These are phyloP conservation scores for Arabidopsis lyrata DNA, from an alignment of 441 rosid genomes.

Conservation along the genomic window DNA sequence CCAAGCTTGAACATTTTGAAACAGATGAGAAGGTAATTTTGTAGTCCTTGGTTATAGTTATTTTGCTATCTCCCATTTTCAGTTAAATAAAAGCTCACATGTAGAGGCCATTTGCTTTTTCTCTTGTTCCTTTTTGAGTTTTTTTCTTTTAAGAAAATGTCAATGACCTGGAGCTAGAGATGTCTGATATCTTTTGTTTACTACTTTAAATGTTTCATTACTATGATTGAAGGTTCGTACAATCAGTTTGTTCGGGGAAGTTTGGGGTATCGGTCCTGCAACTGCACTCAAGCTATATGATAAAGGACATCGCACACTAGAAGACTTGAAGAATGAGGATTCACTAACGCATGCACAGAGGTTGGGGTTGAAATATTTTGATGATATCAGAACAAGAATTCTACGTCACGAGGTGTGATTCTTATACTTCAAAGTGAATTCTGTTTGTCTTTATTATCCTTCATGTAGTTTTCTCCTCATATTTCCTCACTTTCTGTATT, in stretches of 20 bases:
- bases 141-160: not conserved
- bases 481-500: constrained; percentile 21
- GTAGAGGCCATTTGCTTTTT: constrained; percentile 10
- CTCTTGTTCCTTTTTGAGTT: not conserved
- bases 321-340: constrained; percentile 80
- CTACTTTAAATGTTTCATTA: constrained; percentile 25
- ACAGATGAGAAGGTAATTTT: constrained; percentile 84
- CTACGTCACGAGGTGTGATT: constrained; percentile 81
- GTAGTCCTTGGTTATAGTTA: constrained; percentile 12
- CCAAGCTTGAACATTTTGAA: constrained; percentile 96
- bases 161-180: constrained; percentile 14
- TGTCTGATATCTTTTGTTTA: constrained; percentile 6
- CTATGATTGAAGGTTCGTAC: constrained; percentile 70
- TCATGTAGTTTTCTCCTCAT: not conserved
- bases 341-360: constrained; percentile 83
- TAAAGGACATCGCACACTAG: constrained; percentile 82
- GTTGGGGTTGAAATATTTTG: constrained; percentile 87
- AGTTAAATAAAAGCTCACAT: not conserved
- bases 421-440: constrained; percentile 34
- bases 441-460: constrained; percentile 12
- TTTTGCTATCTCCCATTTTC: constrained; percentile 12
- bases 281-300: constrained; percentile 92
- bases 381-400: constrained; percentile 83
- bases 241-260: constrained; percentile 86
- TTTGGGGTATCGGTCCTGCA: constrained; percentile 98